These are phyloP conservation scores for Phaeosphaeriaceae sp. DNA, from an alignment of 2,329 filamentous ascomycete species.

Conservation along the genomic window DNA sequence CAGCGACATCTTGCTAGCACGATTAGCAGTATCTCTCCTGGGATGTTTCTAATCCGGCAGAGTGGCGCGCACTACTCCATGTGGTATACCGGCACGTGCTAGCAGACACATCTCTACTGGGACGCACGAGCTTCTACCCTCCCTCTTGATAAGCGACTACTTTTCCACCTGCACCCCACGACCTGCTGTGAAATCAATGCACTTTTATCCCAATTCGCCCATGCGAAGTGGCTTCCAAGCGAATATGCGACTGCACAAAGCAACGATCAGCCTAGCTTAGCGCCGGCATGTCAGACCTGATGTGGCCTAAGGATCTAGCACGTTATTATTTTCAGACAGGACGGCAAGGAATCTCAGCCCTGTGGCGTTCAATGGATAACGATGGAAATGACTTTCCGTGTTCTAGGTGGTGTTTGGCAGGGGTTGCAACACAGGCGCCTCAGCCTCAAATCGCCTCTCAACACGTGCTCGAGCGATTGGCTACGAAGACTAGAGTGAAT, in stretches of 20 bases:
- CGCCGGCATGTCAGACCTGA: neutral
- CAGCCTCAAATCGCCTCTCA: constrained; percentile 3
- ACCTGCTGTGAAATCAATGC: too few relatives aligned
- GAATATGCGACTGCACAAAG: neutral
- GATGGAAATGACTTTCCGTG: neutral
- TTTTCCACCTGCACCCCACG: too few relatives aligned
- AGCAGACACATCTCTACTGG: neutral
- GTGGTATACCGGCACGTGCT: neutral
- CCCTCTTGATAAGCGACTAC: too few relatives aligned
- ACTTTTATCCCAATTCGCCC: too few relatives aligned
- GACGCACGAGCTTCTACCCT: neutral
- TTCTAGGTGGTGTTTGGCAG: neutral
- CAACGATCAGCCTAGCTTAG: neutral
- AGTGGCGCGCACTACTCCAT: neutral
- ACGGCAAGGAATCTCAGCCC: neutral
- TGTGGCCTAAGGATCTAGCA: neutral
- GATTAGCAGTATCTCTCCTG: neutral
- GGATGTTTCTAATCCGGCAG: neutral
- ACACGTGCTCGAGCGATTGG: constrained; percentile 4
- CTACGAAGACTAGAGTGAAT: neutral
- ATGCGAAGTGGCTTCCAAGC: neutral
- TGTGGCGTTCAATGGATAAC: neutral
- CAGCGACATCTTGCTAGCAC: neutral
- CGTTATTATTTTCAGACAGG: neutral
- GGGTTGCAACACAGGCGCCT: neutral